Base-by-base conservation (phyloP, 805 yeast species). In the Torulaspora indica region DNA sequence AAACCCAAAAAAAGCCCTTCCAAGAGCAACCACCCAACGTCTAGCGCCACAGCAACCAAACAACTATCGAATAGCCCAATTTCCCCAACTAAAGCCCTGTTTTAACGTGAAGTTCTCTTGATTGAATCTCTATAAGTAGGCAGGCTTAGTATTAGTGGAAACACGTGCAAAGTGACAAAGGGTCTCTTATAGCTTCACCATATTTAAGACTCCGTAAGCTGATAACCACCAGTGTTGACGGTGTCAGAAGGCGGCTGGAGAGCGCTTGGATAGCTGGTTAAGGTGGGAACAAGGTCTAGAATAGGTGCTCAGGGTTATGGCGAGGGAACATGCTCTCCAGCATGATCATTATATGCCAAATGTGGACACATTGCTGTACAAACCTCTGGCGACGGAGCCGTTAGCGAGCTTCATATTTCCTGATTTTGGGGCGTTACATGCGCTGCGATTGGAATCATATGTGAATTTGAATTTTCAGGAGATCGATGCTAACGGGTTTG, bases 401-500 rank as follows among this genome's bases (percentile, higher is more conserved):
- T 38, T 47, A 9, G 55, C 51, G 23, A 68, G 60, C 6, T 70
- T 62, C 39, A 51, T 72, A 2, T 68, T 82, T 36, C 85, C 87
- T 0, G 88, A 82, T 56, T 68, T 74, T 44, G 71, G 73, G 42
- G 82, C 83, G 0, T 67, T 79, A 15, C 70, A 72, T 27, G 64
- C 69, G 37, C 66, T 81, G 40, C 68, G 68, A 46, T 56, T 71
- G 41, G 73, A 69, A 33, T 65, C 70, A 46, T 55, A 65, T 10
- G 60, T 63, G 37, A 73, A 69, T 39, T 63, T 70, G 47, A 44
- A 45, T 3, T 77, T 73, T 28, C 77, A 76, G 36, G 73, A 71
- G 42, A 64, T 79, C 4, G 67, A 65, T 8, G 70, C 83, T 18
- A 55, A 70, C 1, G 98, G 98, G 1, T 88, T 84, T 60, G 98